Evolutionary conservation across 2,329 filamentous ascomycete genomes (phyloP).

Genomic region (Talaromyces sp.): DNA sequence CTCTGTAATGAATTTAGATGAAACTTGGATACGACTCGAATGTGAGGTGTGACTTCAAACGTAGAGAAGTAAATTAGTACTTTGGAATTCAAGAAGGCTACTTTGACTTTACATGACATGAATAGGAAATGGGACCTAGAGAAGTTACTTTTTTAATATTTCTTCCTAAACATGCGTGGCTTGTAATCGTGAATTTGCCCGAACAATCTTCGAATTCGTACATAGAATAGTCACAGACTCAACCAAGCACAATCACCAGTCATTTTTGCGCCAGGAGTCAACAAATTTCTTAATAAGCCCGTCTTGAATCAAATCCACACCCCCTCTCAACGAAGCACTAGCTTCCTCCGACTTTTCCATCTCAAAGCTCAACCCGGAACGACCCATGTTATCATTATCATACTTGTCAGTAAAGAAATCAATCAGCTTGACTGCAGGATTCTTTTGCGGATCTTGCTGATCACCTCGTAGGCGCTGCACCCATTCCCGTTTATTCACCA

Average conservation of each 20-base stretch:
- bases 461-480: neutral
- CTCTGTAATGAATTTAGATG: neutral
- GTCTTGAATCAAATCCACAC: neutral
- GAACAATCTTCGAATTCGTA: neutral
- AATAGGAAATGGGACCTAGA: too few species aligned
- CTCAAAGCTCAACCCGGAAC: neutral
- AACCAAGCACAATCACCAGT: neutral
- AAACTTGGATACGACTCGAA: neutral
- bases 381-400: neutral
- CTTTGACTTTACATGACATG: too few species aligned
- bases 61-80: neutral
- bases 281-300: neutral
- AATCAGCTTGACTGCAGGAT: neutral
- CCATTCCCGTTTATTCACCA: neutral
- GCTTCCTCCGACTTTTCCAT: neutral
- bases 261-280: neutral
- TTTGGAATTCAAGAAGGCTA: too few species aligned
- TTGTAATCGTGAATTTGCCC: neutral
- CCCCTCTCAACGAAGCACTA: neutral
- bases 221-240: neutral
- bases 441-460: neutral
- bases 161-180: too few species aligned
- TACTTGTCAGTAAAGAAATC: neutral
- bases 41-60: neutral
- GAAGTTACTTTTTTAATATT: too few species aligned